Base-by-base conservation (phyloP, 129 eudicot genomes). In the Saposhnikovia divaricata region DNA sequence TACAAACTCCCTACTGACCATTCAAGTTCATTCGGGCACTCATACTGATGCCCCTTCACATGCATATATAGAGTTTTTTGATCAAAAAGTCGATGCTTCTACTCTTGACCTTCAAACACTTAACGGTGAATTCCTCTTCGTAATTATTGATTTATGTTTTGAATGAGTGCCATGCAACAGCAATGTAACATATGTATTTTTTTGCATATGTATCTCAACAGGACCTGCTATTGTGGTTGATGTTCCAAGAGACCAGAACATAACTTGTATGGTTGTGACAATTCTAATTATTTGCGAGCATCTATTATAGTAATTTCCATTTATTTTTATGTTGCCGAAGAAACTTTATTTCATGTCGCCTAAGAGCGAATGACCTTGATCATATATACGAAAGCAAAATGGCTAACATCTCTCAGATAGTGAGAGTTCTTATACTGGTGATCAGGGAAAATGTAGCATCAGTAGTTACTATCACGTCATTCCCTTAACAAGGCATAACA, bases 201-300 rank as follows among this genome's bases (percentile, higher is more conserved):
- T 11, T 11, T 27, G 50, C 50, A 50, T 42, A 45, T 40, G 38
- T 31, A 23, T 71, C n/a, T 40, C 15, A 16, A n/a, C 86, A 90
- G 96, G 91, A 19, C 96, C 89, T 46, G 89, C 89, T 3, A 71
- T 90, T 25, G 72, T 90, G 82, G 89, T 85, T 78, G 90, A 86
- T 59, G 92, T 88, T 80, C 92, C 96, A 38, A 86, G 90, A 84
- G 79, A 87, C 83, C 85, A 69, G 57, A 90, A 90, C 80, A 87
- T 88, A 75, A 88, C 89, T 18, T 92, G 96, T 90, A 87, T 42
- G 9, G 46, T 15, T 51, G 21, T 34, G 63, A 6, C 57, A 50
- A 50, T 12, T 8, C 4, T 45, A n/a, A 21, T 23, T 15, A 9
- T 18, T 42, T 6, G 13, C 23, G 4, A 21, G 18, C 18, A 43